Conservation (phyloP, 306 rosid species). For the Quercus glauca region DNA sequence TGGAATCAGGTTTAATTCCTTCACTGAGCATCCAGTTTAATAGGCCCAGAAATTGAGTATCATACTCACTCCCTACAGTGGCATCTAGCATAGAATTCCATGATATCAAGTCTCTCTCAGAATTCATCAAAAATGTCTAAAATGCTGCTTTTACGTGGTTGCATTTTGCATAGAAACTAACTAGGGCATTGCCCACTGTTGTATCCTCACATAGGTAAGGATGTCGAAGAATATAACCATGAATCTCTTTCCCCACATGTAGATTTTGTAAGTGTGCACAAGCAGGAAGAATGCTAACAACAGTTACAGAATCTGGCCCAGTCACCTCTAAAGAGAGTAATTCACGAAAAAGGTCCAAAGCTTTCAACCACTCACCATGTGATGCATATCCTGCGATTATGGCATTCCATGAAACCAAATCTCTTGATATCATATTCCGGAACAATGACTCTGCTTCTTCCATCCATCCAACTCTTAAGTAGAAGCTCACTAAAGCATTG, state of each 20-base stretch:
- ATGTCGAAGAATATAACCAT: slow-evolving; percentile 61
- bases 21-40: slow-evolving; percentile 53
- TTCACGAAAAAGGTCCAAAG: slow-evolving; percentile 52
- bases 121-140: slow-evolving; percentile 49
- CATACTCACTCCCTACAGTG: slow-evolving; percentile 41
- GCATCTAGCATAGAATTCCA: slow-evolving; percentile 89
- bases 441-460: slow-evolving; percentile 63
- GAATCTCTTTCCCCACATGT: slow-evolving; percentile 63
- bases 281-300: slow-evolving; percentile 74
- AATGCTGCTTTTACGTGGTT: slow-evolving; percentile 44
- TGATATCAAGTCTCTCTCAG: slow-evolving; percentile 74
- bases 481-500: slow-evolving; percentile 83
- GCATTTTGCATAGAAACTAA: slow-evolving; percentile 77
- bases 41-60: slow-evolving; percentile 44
- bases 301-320: slow-evolving; percentile 64
- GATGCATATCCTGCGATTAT: slow-evolving; percentile 69
- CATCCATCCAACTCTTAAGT: slow-evolving; percentile 55
- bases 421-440: slow-evolving; percentile 58
- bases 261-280: slow-evolving; percentile 48
- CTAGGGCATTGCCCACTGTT: slow-evolving; percentile 72
- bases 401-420: slow-evolving; percentile 92
- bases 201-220: slow-evolving; percentile 45
- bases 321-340: slow-evolving; percentile 37
- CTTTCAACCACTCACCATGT: slow-evolving; percentile 70
- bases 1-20: slow-evolving; percentile 53